These are phyloP conservation scores for Theobroma cacao DNA, from an alignment of 345 rosid genomes.

Conservation along the genomic window DNA sequence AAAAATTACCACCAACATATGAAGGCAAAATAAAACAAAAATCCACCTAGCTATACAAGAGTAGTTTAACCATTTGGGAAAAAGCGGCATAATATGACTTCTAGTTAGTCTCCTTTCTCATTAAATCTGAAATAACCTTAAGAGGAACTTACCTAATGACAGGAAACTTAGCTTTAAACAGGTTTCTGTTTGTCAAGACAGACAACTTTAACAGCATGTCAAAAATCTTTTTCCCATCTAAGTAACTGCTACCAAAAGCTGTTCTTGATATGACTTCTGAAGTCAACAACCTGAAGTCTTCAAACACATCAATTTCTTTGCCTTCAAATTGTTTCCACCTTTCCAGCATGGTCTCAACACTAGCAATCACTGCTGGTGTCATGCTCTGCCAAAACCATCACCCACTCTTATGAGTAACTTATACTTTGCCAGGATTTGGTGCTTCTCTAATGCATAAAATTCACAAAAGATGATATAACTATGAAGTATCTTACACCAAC, in stretches of 20 bases:
- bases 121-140: background rate
- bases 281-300: constrained; percentile 36
- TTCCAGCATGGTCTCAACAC: constrained; percentile 41
- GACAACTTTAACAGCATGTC: constrained; percentile 28
- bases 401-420: background rate
- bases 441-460: background rate
- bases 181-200: constrained; percentile 10
- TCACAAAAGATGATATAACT: no score
- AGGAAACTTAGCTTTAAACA: constrained; percentile 24
- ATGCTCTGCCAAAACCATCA: constrained; percentile 15
- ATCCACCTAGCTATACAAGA: no score
- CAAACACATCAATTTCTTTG: constrained; percentile 33
- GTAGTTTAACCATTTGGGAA: no score
- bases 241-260: constrained; percentile 46
- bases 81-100: background rate
- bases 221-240: constrained; percentile 39
- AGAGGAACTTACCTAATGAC: constrained; percentile 18
- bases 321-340: constrained; percentile 33
- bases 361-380: constrained; percentile 33
- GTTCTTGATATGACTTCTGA: constrained; percentile 49
- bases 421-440: no score
- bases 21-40: no score
- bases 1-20: background rate
- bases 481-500: background rate
- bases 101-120: no score